Evolutionary conservation across 495 filamentous ascomycete genomes (phyloP).

Genomic region (Parmelia sp.): DNA sequence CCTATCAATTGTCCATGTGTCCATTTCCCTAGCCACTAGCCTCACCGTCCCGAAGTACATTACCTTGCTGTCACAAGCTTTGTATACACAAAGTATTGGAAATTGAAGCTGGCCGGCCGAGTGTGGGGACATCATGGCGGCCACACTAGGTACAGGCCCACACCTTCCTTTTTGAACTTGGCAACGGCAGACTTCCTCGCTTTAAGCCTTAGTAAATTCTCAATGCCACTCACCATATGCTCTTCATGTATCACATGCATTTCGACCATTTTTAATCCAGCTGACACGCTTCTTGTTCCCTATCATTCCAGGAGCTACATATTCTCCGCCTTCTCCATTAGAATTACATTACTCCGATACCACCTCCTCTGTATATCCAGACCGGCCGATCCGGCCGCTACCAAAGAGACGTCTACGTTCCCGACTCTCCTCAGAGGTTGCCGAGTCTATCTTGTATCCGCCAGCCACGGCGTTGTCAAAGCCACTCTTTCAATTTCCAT

Average conservation of each 20-base stretch:
- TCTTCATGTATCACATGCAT: neutral
- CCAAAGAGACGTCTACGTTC: conserved; percentile 82
- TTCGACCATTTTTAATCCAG: conserved; percentile 13
- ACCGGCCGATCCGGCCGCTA: conserved; percentile 87
- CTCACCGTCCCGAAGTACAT: neutral
- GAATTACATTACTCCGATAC: conserved; percentile 54
- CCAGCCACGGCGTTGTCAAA: conserved; percentile 58
- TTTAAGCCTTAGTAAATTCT: neutral
- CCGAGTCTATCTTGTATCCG: conserved; percentile 74
- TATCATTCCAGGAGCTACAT: conserved; percentile 17
- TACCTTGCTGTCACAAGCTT: neutral
- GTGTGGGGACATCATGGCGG: conserved; percentile 5
- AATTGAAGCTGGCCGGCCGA: neutral
- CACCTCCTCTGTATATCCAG: conserved; percentile 68
- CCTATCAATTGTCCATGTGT: conserved; percentile 5
- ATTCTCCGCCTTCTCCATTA: conserved; percentile 25
- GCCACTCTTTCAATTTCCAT: conserved; percentile 71
- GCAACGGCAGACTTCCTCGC: neutral
- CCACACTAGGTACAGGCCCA: conserved; percentile 14
- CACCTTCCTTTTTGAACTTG: neutral
- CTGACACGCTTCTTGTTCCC: conserved; percentile 31
- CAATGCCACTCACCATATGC: neutral
- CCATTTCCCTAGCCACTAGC: neutral
- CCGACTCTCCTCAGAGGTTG: conserved; percentile 75
- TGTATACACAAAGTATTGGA: neutral